phyloP scores from a whole-genome alignment of 2,329 filamentous ascomycete species.

The Penicillium griseofulvum region DNA sequence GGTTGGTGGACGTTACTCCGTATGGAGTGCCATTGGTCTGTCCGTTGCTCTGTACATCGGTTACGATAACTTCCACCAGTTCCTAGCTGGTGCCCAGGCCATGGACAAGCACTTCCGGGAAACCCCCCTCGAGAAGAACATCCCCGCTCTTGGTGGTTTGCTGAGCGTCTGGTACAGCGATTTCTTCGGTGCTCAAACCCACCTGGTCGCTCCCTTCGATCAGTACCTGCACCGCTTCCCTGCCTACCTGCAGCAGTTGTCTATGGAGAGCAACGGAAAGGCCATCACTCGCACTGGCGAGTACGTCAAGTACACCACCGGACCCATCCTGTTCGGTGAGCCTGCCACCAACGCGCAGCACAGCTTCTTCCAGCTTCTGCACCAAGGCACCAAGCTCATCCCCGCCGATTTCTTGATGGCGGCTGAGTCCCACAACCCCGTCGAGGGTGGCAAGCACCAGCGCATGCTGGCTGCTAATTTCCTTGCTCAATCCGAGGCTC shows the following conservation, averaged over 20 bases:
- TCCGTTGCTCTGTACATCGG: constrained; percentile 94
- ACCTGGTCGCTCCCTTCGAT: constrained; percentile 95
- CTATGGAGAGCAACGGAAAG: constrained; percentile 99
- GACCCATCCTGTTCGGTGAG: constrained; percentile 93
- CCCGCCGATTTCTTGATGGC: constrained; percentile 97
- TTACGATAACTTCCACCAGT: constrained; percentile 96
- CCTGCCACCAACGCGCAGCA: constrained; percentile 98
- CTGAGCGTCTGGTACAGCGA: constrained; percentile 98
- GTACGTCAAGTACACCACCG: constrained; percentile 96
- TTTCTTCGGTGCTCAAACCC: constrained; percentile 97
- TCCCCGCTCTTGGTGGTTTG: constrained; percentile 85
- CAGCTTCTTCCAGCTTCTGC: constrained; percentile 99
- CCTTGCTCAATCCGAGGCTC: constrained; percentile 50
- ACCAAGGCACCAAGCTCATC: constrained; percentile 99
- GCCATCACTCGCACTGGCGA: constrained; percentile 83
- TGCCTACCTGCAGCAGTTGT: constrained; percentile 96
- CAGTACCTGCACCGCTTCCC: constrained; percentile 99
- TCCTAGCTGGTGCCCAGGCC: constrained; percentile 88
- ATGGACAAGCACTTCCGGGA: constrained; percentile 99
- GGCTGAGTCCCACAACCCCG: constrained; percentile 93
- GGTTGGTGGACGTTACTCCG: constrained; percentile 97
- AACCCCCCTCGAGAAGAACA: constrained; percentile 89
- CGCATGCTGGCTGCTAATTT: constrained; percentile 57
- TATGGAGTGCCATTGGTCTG: constrained; percentile 97
- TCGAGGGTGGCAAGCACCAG: constrained; percentile 89